Conservation (phyloP, 352 stramenopile genomes). For the Globisporangium lucens region DNA sequence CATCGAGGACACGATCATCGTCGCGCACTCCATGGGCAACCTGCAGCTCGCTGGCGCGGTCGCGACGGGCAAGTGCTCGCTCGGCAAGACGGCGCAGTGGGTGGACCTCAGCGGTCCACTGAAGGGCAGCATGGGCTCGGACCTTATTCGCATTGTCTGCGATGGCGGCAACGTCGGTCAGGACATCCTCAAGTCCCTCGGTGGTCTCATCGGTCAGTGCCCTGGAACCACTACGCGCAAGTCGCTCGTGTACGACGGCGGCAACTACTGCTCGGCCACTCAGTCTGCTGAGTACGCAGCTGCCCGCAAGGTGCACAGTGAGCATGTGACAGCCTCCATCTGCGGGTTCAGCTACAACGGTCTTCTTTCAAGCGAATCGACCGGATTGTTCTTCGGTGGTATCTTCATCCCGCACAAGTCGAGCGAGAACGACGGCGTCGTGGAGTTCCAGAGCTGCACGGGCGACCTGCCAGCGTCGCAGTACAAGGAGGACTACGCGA, state of each 20-base stretch:
- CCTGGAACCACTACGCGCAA: conserved; percentile 22
- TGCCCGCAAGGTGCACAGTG: conserved; percentile 29
- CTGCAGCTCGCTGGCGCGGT: conserved; percentile 41
- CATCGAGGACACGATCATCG: no score
- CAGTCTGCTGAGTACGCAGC: conserved; percentile 28
- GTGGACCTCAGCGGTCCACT: conserved; percentile 39
- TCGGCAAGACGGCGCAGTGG: conserved; percentile 29
- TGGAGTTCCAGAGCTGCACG: conserved; percentile 61
- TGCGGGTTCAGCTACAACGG: conserved; percentile 41
- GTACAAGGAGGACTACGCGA: conserved; percentile 38
- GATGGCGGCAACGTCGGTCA: conserved; percentile 19
- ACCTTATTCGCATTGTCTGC: conserved; percentile 37
- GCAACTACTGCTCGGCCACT: conserved; percentile 13
- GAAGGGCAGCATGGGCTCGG: conserved; percentile 46
- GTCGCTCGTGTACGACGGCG: conserved; percentile 43
- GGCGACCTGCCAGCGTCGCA: conserved; percentile 28
- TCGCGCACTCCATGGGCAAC: no score
- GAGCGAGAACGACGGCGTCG: conserved; percentile 23
- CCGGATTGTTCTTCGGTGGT: conserved; percentile 20
- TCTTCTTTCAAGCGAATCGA: conserved; percentile 32
- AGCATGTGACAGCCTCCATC: conserved; percentile 31
- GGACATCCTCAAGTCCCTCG: conserved; percentile 27
- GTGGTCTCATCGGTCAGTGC: conserved; percentile 34
- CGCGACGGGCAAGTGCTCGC: conserved; percentile 17
- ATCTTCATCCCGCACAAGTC: conserved; percentile 20